Evolutionary conservation across 2,329 filamentous ascomycete species (phyloP).

Genomic region (Fusarium xylarioides): DNA sequence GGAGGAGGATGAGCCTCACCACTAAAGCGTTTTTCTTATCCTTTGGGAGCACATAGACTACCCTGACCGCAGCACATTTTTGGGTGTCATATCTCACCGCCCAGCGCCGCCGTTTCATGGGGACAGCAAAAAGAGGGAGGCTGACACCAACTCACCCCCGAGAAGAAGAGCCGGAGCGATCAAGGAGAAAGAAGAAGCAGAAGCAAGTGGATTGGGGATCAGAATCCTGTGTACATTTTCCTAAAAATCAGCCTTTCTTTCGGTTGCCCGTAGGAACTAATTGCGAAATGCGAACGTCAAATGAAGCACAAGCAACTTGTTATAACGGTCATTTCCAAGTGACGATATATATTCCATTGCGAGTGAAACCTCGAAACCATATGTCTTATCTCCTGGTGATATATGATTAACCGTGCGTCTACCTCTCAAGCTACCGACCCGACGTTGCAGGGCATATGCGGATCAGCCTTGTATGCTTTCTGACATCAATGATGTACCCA

Average conservation of each 20-base stretch:
- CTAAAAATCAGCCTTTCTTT: conserved; percentile 43
- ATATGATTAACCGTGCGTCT: not conserved
- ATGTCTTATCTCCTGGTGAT: not conserved
- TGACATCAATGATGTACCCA: not conserved
- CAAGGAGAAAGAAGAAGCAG: conserved; percentile 14
- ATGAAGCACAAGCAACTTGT: conserved; percentile 37
- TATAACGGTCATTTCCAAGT: not conserved
- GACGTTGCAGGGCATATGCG: not conserved
- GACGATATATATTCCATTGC: not conserved
- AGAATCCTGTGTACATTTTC: conserved; percentile 53
- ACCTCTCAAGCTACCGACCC: not conserved
- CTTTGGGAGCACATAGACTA: conserved; percentile 12
- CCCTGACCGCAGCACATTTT: conserved; percentile 7
- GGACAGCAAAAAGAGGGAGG: conserved; percentile 31
- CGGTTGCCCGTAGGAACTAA: conserved; percentile 46
- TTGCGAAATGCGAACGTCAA: conserved; percentile 45
- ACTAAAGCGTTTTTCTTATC: conserved; percentile 52
- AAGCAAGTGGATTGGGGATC: conserved; percentile 38
- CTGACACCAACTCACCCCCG: conserved; percentile 10
- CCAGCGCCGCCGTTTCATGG: conserved; percentile 13
- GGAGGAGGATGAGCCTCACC: conserved; percentile 64
- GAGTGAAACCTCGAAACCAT: not conserved
- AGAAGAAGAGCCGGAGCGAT: conserved; percentile 10
- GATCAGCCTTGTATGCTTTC: not conserved
- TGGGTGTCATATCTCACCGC: conserved; percentile 15